These are phyloP conservation scores for Aspergillus sp. DNA, from an alignment of 2,329 filamentous ascomycete genomes.

Conservation along the genomic window DNA sequence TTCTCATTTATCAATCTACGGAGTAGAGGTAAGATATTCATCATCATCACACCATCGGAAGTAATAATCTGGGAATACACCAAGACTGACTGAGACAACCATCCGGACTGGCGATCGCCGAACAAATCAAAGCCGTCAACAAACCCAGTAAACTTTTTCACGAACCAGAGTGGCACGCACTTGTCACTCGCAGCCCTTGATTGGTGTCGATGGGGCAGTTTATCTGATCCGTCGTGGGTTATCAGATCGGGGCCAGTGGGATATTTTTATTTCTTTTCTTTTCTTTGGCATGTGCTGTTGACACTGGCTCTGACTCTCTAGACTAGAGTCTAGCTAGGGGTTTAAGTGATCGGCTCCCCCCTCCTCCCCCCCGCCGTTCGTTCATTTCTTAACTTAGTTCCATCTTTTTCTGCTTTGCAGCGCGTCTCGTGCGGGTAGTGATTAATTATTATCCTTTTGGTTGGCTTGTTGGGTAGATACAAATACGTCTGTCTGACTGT, in stretches of 20 bases:
- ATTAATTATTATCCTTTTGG: neutral
- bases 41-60: too few species aligned
- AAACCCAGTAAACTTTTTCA: neutral
- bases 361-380: neutral
- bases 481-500: neutral
- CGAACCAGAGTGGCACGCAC: neutral
- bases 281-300: too few species aligned
- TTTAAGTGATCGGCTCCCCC: neutral
- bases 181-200: neutral
- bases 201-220: neutral
- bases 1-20: too few species aligned
- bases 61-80: too few species aligned
- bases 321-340: too few species aligned
- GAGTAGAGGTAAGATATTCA: too few species aligned
- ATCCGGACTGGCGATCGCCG: neutral
- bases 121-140: neutral
- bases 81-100: too few species aligned
- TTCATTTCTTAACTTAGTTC: neutral
- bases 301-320: too few species aligned
- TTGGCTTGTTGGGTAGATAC: neutral
- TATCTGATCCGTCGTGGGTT: neutral
- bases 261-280: too few species aligned
- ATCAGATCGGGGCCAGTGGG: neutral
- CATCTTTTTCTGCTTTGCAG: neutral
- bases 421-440: neutral